These are phyloP conservation scores for Glycyrrhiza uralensis DNA, from an alignment of 306 rosid species.

Conservation along the genomic window DNA sequence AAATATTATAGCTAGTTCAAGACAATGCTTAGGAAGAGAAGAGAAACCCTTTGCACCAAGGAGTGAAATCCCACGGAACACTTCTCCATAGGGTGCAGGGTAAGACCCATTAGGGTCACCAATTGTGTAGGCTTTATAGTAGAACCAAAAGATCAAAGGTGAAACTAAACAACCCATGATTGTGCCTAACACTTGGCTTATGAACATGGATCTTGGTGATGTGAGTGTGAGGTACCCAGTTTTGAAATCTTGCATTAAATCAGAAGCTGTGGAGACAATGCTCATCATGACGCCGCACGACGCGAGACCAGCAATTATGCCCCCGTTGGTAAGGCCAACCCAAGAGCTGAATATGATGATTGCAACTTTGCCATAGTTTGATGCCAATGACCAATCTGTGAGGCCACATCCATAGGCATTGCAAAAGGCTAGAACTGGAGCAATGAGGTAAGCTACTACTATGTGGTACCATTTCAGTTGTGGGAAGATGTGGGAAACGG, in stretches of 20 bases:
- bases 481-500: conserved; percentile 50
- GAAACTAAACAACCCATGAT: conserved; percentile 55
- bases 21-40: conserved; percentile 62
- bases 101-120: conserved; percentile 61
- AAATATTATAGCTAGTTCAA: conserved; percentile 37
- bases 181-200: conserved; percentile 65
- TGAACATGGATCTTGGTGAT: conserved; percentile 68
- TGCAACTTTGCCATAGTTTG: conserved; percentile 73
- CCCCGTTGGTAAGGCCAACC: conserved; percentile 58
- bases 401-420: conserved; percentile 80
- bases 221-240: conserved; percentile 68
- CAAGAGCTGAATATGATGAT: conserved; percentile 66
- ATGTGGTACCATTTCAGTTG: conserved; percentile 70
- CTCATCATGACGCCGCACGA: conserved; percentile 86
- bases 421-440: conserved; percentile 70
- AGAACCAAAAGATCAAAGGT: conserved; percentile 60
- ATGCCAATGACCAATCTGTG: conserved; percentile 79
- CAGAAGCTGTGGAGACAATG: conserved; percentile 75
- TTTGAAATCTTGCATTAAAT: conserved; percentile 81
- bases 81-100: conserved; percentile 63
- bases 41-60: conserved; percentile 72
- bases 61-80: conserved; percentile 68
- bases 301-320: conserved; percentile 73
- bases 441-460: conserved; percentile 47
- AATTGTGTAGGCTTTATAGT: conserved; percentile 57